phyloP scores from a whole-genome alignment of 1,139 yeast genomes.

The Diutina pseudorugosa region DNA sequence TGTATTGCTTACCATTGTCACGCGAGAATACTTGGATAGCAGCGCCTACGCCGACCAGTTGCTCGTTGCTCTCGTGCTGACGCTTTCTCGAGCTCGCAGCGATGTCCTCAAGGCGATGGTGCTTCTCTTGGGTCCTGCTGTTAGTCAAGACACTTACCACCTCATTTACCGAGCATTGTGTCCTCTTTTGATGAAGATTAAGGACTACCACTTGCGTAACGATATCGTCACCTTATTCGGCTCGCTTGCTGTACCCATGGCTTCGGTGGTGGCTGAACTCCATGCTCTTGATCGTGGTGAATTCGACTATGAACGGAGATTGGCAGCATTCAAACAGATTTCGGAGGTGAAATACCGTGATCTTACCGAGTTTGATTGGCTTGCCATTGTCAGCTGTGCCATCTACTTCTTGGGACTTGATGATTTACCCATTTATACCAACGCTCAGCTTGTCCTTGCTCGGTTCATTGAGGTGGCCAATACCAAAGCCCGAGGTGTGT shows the following conservation, averaged over 20 bases:
- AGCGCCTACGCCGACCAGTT: not conserved
- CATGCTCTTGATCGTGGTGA: slow-evolving; percentile 16
- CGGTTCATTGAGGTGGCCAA: slow-evolving; percentile 44
- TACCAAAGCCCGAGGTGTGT: slow-evolving; percentile 22
- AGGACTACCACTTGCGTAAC: not conserved
- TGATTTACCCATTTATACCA: slow-evolving; percentile 73
- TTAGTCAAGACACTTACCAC: not conserved
- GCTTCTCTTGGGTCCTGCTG: not conserved
- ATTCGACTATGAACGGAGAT: slow-evolving; percentile 67
- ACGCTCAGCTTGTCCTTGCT: slow-evolving; percentile 55
- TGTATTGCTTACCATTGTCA: not conserved
- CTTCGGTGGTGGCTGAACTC: not conserved
- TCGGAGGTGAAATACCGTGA: slow-evolving; percentile 40
- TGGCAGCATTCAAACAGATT: slow-evolving; percentile 53
- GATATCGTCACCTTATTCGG: not conserved
- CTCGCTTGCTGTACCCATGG: not conserved
- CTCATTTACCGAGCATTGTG: not conserved
- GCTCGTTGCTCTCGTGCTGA: not conserved
- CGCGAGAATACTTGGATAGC: not conserved
- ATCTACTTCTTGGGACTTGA: slow-evolving; percentile 67
- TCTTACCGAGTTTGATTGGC: slow-evolving; percentile 56
- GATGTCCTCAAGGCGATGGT: slow-evolving; percentile 1
- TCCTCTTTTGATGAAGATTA: not conserved
- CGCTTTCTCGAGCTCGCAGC: not conserved
- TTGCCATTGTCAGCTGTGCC: slow-evolving; percentile 58